Conservation (phyloP, 2,329 filamentous ascomycete genomes). For the Trichophyton equinum region DNA sequence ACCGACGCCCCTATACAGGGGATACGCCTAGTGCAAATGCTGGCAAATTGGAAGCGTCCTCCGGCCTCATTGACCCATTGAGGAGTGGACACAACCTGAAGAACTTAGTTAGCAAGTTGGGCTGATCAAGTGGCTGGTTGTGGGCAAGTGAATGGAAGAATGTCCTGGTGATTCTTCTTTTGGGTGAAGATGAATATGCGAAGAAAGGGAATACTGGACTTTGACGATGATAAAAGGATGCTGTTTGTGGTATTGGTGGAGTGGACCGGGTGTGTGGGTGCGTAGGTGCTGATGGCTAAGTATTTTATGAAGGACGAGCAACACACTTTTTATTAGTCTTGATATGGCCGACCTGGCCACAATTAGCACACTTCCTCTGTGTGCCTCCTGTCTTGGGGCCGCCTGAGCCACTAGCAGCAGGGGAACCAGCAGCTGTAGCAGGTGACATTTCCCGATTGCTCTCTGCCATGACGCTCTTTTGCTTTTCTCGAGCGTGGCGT, state of each 20-base stretch:
- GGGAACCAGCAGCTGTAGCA: conserved; percentile 33
- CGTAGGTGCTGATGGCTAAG: not conserved
- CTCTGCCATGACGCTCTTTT: conserved; percentile 49
- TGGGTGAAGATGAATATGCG: too few relatives aligned
- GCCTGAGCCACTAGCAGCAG: conserved; percentile 43
- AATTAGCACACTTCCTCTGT: conserved; percentile 88
- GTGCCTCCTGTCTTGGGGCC: conserved; percentile 34
- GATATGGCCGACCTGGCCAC: conserved; percentile 92
- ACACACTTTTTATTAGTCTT: conserved; percentile 95
- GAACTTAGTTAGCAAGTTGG: not conserved
- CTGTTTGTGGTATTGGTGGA: not conserved
- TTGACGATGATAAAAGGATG: too few relatives aligned
- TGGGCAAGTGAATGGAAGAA: not conserved
- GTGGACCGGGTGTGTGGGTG: not conserved
- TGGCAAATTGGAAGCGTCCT: conserved; percentile 34
- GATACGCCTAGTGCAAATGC: conserved; percentile 25
- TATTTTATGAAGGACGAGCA: not conserved
- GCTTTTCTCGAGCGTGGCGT: conserved; percentile 77
- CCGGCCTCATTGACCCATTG: conserved; percentile 63
- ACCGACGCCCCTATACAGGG: not conserved
- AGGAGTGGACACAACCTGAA: conserved; percentile 68
- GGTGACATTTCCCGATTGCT: conserved; percentile 30
- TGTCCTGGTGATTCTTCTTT: too few relatives aligned
- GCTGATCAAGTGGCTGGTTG: conserved; percentile 15
- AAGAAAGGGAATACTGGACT: too few relatives aligned